These are phyloP conservation scores for Pleurotus djamor DNA, from an alignment of 768 basidiomycete genomes.

Conservation along the genomic window DNA sequence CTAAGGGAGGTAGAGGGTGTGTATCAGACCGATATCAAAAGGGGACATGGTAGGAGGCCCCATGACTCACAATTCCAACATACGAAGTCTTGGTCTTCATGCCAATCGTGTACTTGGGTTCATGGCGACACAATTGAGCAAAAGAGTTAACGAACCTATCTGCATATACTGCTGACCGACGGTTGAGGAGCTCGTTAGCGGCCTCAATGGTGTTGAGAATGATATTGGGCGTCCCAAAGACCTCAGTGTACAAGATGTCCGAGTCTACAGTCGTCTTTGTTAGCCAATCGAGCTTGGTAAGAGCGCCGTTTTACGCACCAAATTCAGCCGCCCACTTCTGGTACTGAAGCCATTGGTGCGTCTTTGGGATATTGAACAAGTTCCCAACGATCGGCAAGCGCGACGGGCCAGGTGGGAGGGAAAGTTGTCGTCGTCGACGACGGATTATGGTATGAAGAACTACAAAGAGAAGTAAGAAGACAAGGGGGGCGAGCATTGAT, in stretches of 20 bases:
- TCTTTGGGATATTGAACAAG: conserved; percentile 14
- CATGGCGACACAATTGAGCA: not conserved
- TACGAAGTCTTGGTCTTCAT: too few species aligned
- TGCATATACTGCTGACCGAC: conserved; percentile 42
- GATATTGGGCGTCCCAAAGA: conserved; percentile 45
- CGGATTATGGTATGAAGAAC: too few species aligned
- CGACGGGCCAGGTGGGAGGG: conserved; percentile 23
- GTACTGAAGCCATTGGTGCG: not conserved
- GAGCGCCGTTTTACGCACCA: not conserved
- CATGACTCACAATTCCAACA: too few species aligned
- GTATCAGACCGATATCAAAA: too few species aligned
- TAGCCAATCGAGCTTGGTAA: not conserved
- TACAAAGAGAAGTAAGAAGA: too few species aligned
- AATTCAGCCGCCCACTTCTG: conserved; percentile 11
- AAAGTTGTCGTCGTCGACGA: too few species aligned
- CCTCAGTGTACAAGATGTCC: conserved; percentile 49
- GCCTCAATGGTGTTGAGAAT: conserved; percentile 32
- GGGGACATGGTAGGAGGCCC: too few species aligned
- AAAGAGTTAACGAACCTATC: conserved; percentile 31
- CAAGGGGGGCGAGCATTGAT: too few species aligned
- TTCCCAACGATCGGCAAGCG: conserved; percentile 21
- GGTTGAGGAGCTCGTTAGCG: not conserved
- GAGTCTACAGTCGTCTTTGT: not conserved
- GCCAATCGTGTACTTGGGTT: too few species aligned
- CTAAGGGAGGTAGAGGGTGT: not conserved